These are phyloP conservation scores for Clonostachys rhizophaga DNA, from an alignment of 2,329 filamentous ascomycete species.

Conservation along the genomic window DNA sequence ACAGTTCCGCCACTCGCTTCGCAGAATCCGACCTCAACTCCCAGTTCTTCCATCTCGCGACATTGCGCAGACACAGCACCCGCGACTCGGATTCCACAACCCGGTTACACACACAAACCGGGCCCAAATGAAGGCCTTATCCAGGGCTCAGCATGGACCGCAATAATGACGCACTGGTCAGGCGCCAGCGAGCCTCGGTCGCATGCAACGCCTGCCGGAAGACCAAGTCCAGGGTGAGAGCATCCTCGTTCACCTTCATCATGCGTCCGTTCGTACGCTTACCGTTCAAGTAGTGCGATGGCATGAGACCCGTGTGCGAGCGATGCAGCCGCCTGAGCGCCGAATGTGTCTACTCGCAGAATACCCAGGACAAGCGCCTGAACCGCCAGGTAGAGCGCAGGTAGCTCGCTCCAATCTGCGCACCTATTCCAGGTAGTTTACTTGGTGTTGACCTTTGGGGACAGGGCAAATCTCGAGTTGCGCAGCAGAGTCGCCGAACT, in stretches of 20 bases:
- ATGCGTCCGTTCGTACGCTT: neutral
- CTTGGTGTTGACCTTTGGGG: no score
- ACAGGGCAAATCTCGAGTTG: conserved; percentile 7
- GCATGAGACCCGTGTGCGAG: conserved; percentile 10
- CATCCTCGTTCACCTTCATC: neutral
- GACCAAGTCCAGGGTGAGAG: conserved; percentile 14
- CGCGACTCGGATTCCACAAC: no score
- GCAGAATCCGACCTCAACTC: no score
- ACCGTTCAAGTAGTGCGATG: conserved; percentile 9
- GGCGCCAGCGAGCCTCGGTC: conserved; percentile 10
- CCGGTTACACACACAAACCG: no score
- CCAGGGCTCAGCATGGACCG: no score
- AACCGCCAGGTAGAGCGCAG: conserved; percentile 10
- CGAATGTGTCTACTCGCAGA: conserved; percentile 11
- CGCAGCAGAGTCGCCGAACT: conserved; percentile 11
- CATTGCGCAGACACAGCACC: no score
- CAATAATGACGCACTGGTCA: conserved; percentile 5
- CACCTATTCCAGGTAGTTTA: no score
- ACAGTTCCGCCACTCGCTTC: no score
- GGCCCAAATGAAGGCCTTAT: no score
- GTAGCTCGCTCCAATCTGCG: no score
- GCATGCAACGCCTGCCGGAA: conserved; percentile 13
- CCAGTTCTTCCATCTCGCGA: no score
- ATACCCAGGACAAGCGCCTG: conserved; percentile 13
- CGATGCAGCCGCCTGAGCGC: conserved; percentile 8